Evolutionary conservation across 2,329 filamentous ascomycete species (phyloP), one percentile per base, ranked within the genome.

Genomic region (Diaporthe citrichinensis): DNA sequence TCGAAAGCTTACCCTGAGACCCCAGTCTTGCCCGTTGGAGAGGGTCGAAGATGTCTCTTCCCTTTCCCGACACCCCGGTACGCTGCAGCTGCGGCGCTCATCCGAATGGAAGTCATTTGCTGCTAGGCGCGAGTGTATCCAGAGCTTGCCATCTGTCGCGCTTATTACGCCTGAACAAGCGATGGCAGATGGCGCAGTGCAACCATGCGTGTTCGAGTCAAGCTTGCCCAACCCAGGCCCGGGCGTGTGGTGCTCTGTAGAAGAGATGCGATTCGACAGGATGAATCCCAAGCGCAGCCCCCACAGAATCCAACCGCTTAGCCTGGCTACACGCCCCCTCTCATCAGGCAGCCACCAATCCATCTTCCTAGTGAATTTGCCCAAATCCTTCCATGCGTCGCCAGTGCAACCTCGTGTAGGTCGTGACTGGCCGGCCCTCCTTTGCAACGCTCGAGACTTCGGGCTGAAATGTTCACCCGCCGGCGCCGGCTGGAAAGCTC

Each of bases 181-280:
- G 39, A 65, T 20, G 39, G 25, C 41, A 46, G n/a, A 44, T 23
- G 39, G 39, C 25, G 59, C 39, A 20, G n/a, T 62, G 39, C 39
- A 62, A 41, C 15, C 59, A 41, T 28, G 14, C 39, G 59, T 31
- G 41, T 20, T 39, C 7, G 25, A 39, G 36, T 44, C 39, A 28
- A 62, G n/a, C 39, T 31, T 62, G n/a, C 44, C 25, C 59, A 31
- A 25, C 39, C 39, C 14, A 62, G 6, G 36, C 36, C 59, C 7
- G 44, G 59, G 59, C 59, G 39, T 4, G 14, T 20, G 41, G 41
- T 46, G 8, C 39, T 46, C 41, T 25, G 2, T 39, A 41, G 39
- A 46, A 65, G 59, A 65, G 39, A 65, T 65, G 59, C 59, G 59
- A 65, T 65, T 65, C 59, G 59, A 46, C 59, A 34, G 59, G 41